Evolutionary conservation across 768 basidiomycete species (phyloP), one percentile per base, ranked within the genome.

Genomic region (Rhodotorula babjevae): DNA sequence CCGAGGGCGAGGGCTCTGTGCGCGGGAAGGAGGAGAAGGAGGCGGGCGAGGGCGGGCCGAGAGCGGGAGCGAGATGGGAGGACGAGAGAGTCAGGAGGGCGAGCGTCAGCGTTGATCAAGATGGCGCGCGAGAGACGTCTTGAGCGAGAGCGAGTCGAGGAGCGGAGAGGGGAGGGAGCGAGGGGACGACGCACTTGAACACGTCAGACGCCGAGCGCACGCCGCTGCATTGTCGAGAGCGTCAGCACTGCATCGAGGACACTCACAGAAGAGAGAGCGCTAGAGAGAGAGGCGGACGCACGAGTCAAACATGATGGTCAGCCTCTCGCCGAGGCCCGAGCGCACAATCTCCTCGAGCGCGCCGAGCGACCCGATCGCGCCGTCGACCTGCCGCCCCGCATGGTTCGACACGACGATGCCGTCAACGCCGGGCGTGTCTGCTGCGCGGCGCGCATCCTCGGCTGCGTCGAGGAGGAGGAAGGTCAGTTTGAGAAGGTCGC

Each of bases 161-260:
- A 46, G 8, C 2, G 44, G 44, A 7, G 36, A 36, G 36, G 9
- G 36, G 36, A n/a, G 40, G 18, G 36, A 31, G 27, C 10, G 11
- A 36, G 33, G n/a, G n/a, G n/a, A n/a, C n/a, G n/a, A n/a, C n/a
- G 40, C 27, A 64, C 80, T 87, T 86, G 81, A 86, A 84, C 59
- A 93, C 86, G 73, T 95, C 93, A 57, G 87, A 86, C 19, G 90
- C 92, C 31, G 71, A 69, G 2, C 92, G 86, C 69, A 93, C 88
- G 14, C 92, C 91, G 19, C 57, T 58, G 56, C 53, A 25, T 50
- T 11, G 27, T n/a, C 23, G 21, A n/a, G n/a, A n/a, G n/a, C n/a
- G n/a, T n/a, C n/a, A n/a, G n/a, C n/a, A n/a, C n/a, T n/a, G n/a
- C n/a, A n/a, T n/a, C n/a, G n/a, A n/a, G n/a, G n/a, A n/a, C n/a